These are phyloP conservation scores for Auriscalpium vulgare DNA, from an alignment of 768 basidiomycete genomes.

Conservation along the genomic window DNA sequence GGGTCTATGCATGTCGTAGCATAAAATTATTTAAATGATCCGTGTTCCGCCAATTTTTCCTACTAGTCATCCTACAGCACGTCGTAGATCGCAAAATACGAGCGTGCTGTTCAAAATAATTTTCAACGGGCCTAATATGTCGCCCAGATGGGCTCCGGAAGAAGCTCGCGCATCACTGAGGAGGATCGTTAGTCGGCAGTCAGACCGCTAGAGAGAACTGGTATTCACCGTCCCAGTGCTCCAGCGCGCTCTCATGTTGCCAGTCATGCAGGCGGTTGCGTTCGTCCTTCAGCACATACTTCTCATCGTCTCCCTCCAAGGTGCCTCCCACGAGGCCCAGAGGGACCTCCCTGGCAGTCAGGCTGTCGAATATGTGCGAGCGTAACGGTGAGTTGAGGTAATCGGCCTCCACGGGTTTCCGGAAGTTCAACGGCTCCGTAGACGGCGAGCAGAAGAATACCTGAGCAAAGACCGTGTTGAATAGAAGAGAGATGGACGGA, in stretches of 20 bases:
- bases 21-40: no score
- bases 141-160: constrained; percentile 71
- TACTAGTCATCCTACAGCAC: no score
- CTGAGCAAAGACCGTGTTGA: constrained; percentile 28
- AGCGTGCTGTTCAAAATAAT: no score
- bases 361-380: constrained; percentile 43
- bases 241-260: constrained; percentile 55
- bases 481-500: background rate
- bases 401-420: constrained; percentile 44
- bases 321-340: constrained; percentile 11
- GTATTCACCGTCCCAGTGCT: constrained; percentile 70
- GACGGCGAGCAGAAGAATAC: constrained; percentile 77
- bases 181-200: background rate
- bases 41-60: no score
- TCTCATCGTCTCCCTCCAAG: constrained; percentile 28
- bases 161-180: constrained; percentile 70
- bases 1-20: no score
- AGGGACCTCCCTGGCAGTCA: constrained; percentile 24
- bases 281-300: constrained; percentile 54
- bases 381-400: constrained; percentile 66
- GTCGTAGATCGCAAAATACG: no score
- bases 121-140: constrained; percentile 42
- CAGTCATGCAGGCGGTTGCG: constrained; percentile 55
- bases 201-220: background rate
- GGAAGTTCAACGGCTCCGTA: constrained; percentile 46